A percentile compares a stretch with the other conserved stretches of the same genome.
Evolutionary conservation across 2,329 filamentous ascomycete species (phyloP).

Genomic region (Dothiorella sarmentorum): DNA sequence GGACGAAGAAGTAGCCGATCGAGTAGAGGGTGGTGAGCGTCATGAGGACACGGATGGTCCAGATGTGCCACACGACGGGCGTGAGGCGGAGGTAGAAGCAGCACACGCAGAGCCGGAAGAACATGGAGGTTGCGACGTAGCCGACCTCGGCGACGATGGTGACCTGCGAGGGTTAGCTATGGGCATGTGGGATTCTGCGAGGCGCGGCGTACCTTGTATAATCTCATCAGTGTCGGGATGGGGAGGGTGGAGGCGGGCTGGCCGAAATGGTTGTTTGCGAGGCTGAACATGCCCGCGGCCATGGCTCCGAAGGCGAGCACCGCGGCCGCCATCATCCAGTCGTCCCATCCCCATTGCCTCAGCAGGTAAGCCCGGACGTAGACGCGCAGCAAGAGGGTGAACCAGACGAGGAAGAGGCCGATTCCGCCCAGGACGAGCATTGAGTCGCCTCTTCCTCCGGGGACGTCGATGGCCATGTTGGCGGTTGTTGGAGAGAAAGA

Average conservation of each 20-base stretch:
- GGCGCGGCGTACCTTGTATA: background rate
- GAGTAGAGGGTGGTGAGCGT: conserved; percentile 3
- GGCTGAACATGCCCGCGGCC: background rate
- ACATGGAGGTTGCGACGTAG: conserved; percentile 11
- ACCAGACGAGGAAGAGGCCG: conserved; percentile 12
- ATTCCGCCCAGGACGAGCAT: conserved; percentile 9
- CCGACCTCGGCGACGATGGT: background rate
- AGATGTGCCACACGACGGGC: conserved; percentile 9
- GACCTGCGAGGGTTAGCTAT: background rate
- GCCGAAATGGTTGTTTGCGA: conserved; percentile 5
- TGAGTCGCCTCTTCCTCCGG: conserved; percentile 7
- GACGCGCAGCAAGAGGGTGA: background rate
- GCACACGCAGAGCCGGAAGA: conserved; percentile 9
- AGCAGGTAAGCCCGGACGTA: background rate
- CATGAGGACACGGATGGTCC: conserved; percentile 1
- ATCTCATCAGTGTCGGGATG: background rate
- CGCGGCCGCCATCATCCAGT: conserved; percentile 4
- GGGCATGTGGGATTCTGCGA: too few relatives aligned
- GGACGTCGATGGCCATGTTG: conserved; percentile 4
- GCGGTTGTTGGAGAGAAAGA: background rate
- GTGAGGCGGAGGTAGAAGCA: conserved; percentile 16
- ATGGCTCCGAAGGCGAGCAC: background rate
- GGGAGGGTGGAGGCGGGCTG: background rate
- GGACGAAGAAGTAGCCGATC: conserved; percentile 12
- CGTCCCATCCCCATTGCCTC: background rate